Percentiles rank a stretch among this genome's conserved stretches.
phyloP scores from a whole-genome alignment of 2,329 filamentous ascomycete genomes.

The Elsinoe batatas region DNA sequence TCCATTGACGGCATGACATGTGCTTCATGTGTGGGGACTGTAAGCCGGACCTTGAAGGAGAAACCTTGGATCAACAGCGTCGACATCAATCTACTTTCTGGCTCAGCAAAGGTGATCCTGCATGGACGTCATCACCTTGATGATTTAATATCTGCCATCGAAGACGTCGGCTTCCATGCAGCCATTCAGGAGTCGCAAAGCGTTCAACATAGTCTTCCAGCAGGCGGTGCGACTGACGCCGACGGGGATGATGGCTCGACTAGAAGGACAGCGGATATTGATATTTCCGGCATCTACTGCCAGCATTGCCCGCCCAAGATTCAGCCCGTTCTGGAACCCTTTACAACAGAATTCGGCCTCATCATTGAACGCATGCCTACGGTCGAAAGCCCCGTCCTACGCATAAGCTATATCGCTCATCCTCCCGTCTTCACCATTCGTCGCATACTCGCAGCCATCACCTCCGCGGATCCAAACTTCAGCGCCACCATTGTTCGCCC shows the following conservation, averaged over 20 bases:
- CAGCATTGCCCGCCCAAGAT: conserved; percentile 42
- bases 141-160: conserved; percentile 25
- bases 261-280: conserved; percentile 27
- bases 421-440: conserved; percentile 65
- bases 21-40: conserved; percentile 43
- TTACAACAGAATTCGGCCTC: conserved; percentile 40
- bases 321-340: conserved; percentile 40
- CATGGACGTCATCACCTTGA: conserved; percentile 36
- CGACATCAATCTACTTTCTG: conserved; percentile 43
- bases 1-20: conserved; percentile 50
- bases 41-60: conserved; percentile 39
- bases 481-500: conserved; percentile 64
- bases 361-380: conserved; percentile 48
- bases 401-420: conserved; percentile 58
- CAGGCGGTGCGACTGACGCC: background rate
- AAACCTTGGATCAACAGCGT: conserved; percentile 38
- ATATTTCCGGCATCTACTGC: conserved; percentile 38
- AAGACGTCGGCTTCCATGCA: background rate
- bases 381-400: conserved; percentile 55
- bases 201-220: background rate
- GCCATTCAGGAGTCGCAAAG: background rate
- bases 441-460: conserved; percentile 59
- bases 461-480: conserved; percentile 56
- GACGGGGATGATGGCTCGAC: conserved; percentile 11
- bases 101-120: conserved; percentile 42